phyloP scores from a whole-genome alignment of 2,329 filamentous ascomycete species.

The Calonectria multiphialidica region DNA sequence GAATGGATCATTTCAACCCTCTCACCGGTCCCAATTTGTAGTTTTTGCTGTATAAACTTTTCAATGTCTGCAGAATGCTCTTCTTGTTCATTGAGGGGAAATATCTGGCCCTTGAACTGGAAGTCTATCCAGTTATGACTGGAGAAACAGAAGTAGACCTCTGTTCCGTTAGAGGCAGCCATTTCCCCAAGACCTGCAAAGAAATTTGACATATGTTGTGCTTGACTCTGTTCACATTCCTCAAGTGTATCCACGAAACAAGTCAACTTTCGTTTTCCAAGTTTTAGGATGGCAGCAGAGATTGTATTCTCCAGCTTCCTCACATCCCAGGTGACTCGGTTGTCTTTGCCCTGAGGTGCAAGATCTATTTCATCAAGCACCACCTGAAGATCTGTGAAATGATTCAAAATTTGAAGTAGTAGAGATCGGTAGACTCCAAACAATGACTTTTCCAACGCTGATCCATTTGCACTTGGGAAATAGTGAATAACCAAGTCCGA shows the following conservation, averaged over 20 bases:
- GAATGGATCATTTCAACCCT: neutral
- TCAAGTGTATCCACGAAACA: neutral
- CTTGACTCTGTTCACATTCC: neutral
- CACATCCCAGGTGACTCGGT: neutral
- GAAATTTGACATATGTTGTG: neutral
- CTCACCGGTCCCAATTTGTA: neutral
- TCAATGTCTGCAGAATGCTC: neutral
- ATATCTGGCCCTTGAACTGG: neutral
- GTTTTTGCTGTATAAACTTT: neutral
- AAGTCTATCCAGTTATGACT: neutral
- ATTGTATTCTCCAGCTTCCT: neutral
- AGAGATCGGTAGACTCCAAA: neutral
- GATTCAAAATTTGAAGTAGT: neutral
- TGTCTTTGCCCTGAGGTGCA: neutral
- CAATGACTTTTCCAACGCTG: neutral
- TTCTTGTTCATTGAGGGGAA: neutral
- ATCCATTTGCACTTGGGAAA: neutral
- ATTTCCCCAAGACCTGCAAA: neutral
- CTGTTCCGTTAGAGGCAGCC: neutral
- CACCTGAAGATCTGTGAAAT: neutral
- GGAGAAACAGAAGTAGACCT: neutral
- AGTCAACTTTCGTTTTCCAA: neutral
- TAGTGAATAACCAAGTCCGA: neutral
- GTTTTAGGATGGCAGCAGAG: neutral
- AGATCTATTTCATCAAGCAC: neutral